A percentile compares a stretch with the other conserved stretches of the same genome.
phyloP scores from a whole-genome alignment of 2,329 filamentous ascomycete genomes.

The Trichoderma guizhouense region DNA sequence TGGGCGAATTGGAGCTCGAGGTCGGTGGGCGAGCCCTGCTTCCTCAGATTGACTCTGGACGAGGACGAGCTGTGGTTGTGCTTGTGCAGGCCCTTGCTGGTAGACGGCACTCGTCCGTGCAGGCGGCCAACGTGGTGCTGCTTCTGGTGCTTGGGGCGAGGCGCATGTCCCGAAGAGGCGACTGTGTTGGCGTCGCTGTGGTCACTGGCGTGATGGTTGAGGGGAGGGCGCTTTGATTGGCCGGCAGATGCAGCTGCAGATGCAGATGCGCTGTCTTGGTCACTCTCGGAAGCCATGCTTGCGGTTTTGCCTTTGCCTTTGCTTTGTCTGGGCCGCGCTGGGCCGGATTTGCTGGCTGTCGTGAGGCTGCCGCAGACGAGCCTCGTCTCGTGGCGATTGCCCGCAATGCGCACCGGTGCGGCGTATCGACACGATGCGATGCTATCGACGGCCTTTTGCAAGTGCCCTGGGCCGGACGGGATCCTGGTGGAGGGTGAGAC shows the following conservation, averaged over 20 bases:
- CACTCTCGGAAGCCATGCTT: slow-evolving; percentile 44
- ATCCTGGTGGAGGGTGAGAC: slow-evolving; percentile 19
- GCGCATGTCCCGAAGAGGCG: slow-evolving; percentile 23
- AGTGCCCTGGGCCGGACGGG: slow-evolving; percentile 5
- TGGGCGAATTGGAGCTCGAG: slow-evolving; percentile 29
- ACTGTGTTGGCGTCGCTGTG: slow-evolving; percentile 31
- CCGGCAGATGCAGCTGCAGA: slow-evolving; percentile 29
- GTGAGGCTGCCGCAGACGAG: background rate
- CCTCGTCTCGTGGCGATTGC: background rate
- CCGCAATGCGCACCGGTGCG: background rate
- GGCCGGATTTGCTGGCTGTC: background rate
- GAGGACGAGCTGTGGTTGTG: slow-evolving; percentile 34
- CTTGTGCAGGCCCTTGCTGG: slow-evolving; percentile 50
- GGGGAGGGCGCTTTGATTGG: slow-evolving; percentile 55
- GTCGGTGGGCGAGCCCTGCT: slow-evolving; percentile 40
- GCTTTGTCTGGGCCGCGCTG: slow-evolving; percentile 2
- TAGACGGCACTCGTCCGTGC: slow-evolving; percentile 51
- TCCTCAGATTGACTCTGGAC: slow-evolving; percentile 40
- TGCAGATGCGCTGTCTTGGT: slow-evolving; percentile 44
- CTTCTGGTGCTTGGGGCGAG: slow-evolving; percentile 30
- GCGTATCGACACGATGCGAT: background rate
- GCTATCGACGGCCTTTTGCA: background rate
- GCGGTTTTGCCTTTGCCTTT: background rate
- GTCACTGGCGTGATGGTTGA: slow-evolving; percentile 34
- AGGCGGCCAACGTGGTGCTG: slow-evolving; percentile 42